phyloP scores from a whole-genome alignment of 495 filamentous ascomycete species.

The Aspergillus campestris region DNA sequence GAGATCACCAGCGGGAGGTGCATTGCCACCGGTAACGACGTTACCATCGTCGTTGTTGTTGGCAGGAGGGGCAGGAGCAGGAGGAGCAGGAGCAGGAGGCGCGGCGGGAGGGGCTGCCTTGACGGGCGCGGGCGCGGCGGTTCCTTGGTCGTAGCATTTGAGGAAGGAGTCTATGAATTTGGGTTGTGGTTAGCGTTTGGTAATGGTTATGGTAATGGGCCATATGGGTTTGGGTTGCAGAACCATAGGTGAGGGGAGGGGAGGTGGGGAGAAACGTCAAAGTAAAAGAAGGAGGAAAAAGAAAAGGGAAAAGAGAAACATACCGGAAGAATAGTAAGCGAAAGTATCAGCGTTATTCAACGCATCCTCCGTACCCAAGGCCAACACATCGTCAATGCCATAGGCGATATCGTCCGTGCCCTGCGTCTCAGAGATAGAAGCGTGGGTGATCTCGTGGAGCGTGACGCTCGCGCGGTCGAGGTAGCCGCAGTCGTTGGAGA shows the following conservation, averaged over 20 bases:
- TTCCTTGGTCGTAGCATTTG: too few relatives aligned
- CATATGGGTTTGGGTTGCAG: slow-evolving; percentile 1
- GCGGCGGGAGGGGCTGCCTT: too few relatives aligned
- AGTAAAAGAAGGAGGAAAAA: background rate
- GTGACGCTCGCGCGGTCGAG: slow-evolving; percentile 9
- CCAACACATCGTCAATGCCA: slow-evolving; percentile 6
- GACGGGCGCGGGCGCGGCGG: too few relatives aligned
- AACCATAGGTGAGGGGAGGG: background rate
- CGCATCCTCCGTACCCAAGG: slow-evolving; percentile 4
- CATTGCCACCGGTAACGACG: too few relatives aligned
- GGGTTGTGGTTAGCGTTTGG: background rate
- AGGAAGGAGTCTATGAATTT: too few relatives aligned
- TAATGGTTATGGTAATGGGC: background rate
- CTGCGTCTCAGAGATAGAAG: slow-evolving; percentile 4
- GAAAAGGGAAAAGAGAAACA: too few relatives aligned
- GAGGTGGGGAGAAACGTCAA: background rate
- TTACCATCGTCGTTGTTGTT: too few relatives aligned
- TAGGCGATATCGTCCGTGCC: slow-evolving; percentile 15
- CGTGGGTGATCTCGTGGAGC: slow-evolving; percentile 12
- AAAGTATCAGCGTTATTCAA: slow-evolving; percentile 10
- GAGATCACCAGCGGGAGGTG: too few relatives aligned
- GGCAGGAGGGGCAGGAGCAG: too few relatives aligned
- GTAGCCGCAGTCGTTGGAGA: slow-evolving; percentile 4
- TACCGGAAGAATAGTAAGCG: slow-evolving; percentile 13
- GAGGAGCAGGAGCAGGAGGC: too few relatives aligned